Base-by-base conservation (phyloP, 805 yeast species). In the Kazachstania taianensis region DNA sequence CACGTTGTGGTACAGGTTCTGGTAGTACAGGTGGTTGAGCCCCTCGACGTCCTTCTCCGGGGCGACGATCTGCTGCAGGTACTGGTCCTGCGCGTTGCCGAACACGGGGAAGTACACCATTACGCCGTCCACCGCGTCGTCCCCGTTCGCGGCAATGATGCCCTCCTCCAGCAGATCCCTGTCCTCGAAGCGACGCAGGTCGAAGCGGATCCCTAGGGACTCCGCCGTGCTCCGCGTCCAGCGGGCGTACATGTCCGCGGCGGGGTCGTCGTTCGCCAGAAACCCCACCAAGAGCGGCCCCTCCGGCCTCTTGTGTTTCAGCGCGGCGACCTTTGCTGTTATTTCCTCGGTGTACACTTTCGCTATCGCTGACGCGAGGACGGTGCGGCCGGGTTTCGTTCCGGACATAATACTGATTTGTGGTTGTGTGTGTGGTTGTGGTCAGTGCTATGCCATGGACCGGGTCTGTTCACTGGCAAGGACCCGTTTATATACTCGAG, bases 41-140 rank as follows among this genome's bases (percentile, higher is more conserved):
- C 98, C 98, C 61, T 92, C 98, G 17, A 92, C 97, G 52, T 92
- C 98, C 58, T 92, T 92, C 41, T 84, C 89, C 27, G 78, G 67
- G n/a, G 86, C 66, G 14, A 92, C 87, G 42, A 86, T 81, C 62
- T 92, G 97, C 63, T 92, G 97, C 39, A 92, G 62, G 58, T 92
- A 92, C 61, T 83, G 94, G 60, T 92, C 98, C 62, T 92, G 97
- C 40, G 83, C 74, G 54, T 84, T 83, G 3, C 95, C 96, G 61
- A 84, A 92, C 2, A 92, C 97, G 0, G 98, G 98, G 72, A 89
- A 92, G 59, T 92, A 92, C 12, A 92, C 89, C 82, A 92, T 86
- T 46, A 92, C 92, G 17, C 97, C 98, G 54, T 86, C 78, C 27
- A 89, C 83, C 1, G 56, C 47, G 37, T 70, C 73, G 52, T 87